These are phyloP conservation scores for Rhododendron molle DNA, from an alignment of 148 eudicot species.

Conservation along the genomic window DNA sequence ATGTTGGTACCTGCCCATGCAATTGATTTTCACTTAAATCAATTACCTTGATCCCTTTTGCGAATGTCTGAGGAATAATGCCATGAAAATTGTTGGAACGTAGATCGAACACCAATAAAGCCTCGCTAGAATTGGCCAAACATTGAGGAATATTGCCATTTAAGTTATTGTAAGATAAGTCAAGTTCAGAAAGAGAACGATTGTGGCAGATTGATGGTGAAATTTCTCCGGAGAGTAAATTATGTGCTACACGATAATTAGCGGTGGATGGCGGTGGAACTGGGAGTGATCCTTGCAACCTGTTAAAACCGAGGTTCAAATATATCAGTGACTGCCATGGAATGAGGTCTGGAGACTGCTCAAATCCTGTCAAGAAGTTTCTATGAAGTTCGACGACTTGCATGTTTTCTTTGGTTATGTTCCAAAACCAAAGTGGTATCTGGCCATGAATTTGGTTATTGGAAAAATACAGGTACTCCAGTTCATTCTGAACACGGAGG, in stretches of 20 bases:
- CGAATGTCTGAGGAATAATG: neutral
- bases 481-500: neutral
- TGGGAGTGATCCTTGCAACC: neutral
- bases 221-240: slow-evolving; percentile 2
- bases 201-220: slow-evolving; percentile 19
- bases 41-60: neutral
- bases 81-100: slow-evolving; percentile 11
- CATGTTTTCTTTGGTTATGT: neutral
- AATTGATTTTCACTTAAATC: neutral
- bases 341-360: neutral
- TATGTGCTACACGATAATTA: too few species aligned
- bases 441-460: neutral
- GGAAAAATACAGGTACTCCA: rapidly evolving
- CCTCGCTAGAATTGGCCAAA: slow-evolving; percentile 12
- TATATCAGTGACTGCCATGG: rapidly evolving
- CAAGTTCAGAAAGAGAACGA: slow-evolving; percentile 11
- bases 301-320: neutral
- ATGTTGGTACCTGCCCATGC: slow-evolving; percentile 3
- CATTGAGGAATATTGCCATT: slow-evolving; percentile 19
- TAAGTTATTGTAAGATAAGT: slow-evolving; percentile 14
- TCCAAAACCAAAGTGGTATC: neutral
- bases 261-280: neutral
- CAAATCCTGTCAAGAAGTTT: neutral
- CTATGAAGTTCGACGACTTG: rapidly evolving
- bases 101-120: slow-evolving; percentile 18